Base-by-base conservation (phyloP, 2,329 filamentous ascomycete species). In the Aspergillus sp. region DNA sequence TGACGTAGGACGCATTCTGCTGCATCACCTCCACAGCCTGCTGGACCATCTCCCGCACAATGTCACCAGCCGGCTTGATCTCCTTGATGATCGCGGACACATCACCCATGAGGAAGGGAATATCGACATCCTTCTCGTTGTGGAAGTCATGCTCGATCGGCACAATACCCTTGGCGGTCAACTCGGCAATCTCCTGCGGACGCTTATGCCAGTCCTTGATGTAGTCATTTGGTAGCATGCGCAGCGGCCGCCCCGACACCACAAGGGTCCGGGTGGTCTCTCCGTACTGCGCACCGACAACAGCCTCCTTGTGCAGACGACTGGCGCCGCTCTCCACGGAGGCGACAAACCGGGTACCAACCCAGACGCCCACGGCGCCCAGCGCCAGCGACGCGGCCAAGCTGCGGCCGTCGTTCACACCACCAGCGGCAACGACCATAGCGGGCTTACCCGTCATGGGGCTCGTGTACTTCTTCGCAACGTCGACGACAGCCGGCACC, bases 101-200 rank as follows among this genome's bases (percentile, higher is more conserved):
- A 76, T 96, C 91, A 1, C 93, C 93, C 93, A 97, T 97, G 65
- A 97, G 69, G 72, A 93, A 91, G 11, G 93, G 93, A 51, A 88
- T 78, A 66, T 97, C 93, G 11, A 96, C 77, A 38, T 96, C 91
- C 50, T 86, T 87, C 1, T 88, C 88, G 50, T 91, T 81, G 46
- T 96, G 89, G 64, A 96, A 78, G 67, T 97, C 93, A 66, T 89
- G 80, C 73, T 88, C 84, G 58, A 97, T 78, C 1, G 93, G 93
- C 55, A 95, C 87, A 25, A 96, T 74, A 0, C 93, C 93, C 60
- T 80, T 77, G 32, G 87, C 85, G 31, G 88, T 92, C 68, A 97
- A 76, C 70, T 84, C 81, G 73, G 81, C 85, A 64, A 97, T 88
- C 71, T 88, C 85, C 41, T 86, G 79, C 0, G 90, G 90, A 68